Percentiles rank a stretch among this genome's conserved stretches.
These are phyloP conservation scores for Juglanconis sp. DNA, from an alignment of 2,329 filamentous ascomycete genomes.

Conservation along the genomic window DNA sequence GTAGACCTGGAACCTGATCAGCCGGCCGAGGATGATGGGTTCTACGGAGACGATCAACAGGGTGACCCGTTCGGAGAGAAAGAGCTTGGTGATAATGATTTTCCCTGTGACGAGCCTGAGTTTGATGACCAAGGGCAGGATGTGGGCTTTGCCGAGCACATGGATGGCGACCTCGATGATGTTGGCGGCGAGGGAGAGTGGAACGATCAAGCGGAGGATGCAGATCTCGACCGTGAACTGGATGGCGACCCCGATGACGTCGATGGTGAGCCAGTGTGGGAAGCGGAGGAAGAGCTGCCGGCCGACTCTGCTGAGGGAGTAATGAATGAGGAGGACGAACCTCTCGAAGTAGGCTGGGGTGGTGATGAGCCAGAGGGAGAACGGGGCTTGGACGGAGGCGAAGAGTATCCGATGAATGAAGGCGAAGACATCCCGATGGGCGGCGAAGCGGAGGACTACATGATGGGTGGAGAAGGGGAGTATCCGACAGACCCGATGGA, in stretches of 20 bases:
- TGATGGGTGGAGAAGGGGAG: background rate
- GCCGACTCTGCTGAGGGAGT: background rate
- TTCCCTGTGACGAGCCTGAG: background rate
- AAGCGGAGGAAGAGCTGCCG: background rate
- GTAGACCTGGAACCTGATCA: background rate
- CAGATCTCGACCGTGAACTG: background rate
- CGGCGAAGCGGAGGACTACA: background rate
- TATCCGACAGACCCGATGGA: background rate
- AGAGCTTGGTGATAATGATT: background rate
- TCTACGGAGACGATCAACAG: background rate
- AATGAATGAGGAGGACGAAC: background rate
- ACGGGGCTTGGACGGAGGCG: background rate
- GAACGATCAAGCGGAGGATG: background rate
- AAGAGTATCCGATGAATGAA: background rate
- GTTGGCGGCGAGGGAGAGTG: background rate
- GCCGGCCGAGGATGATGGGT: background rate
- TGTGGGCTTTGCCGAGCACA: background rate
- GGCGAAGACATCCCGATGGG: background rate
- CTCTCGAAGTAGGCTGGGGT: background rate
- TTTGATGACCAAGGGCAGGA: background rate
- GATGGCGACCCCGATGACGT: background rate
- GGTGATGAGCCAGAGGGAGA: background rate
- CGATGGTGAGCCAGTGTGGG: background rate
- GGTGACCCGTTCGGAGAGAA: background rate
- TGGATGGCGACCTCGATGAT: background rate